These are phyloP conservation scores for Carex cristatella DNA, from an alignment of 176 grass and related monocot genomes.

Conservation along the genomic window DNA sequence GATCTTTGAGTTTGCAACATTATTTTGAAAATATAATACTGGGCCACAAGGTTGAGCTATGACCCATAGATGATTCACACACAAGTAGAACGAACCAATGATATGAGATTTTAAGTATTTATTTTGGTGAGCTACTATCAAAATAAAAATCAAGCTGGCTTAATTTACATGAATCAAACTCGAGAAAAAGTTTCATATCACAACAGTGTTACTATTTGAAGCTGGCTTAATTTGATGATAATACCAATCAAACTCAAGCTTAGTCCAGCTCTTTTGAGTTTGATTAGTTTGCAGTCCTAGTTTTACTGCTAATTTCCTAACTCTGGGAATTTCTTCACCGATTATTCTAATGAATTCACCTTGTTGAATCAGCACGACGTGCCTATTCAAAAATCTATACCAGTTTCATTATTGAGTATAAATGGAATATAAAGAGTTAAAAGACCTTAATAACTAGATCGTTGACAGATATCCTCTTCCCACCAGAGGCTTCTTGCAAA, in stretches of 20 bases:
- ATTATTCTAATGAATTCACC: not conserved
- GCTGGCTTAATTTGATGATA: not conserved
- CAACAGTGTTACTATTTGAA: not conserved
- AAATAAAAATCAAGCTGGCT: not conserved
- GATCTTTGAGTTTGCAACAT: not conserved
- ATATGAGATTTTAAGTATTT: not conserved
- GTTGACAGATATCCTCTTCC: constrained; percentile 93
- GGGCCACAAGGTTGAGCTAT: not conserved
- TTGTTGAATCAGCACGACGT: not conserved
- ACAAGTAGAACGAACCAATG: not conserved
- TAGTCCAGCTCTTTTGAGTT: not conserved
- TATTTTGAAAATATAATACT: not conserved
- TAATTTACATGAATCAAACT: not conserved
- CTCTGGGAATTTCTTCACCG: not conserved
- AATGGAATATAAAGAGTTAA: not conserved
- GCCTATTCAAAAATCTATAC: not conserved
- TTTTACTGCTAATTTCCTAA: not conserved
- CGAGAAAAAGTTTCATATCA: not conserved
- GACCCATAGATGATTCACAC: not conserved
- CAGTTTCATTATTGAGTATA: not conserved
- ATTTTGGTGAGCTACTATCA: not conserved
- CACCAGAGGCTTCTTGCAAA: constrained; percentile 71
- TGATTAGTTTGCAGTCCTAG: not conserved
- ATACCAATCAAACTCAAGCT: not conserved
- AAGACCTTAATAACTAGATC: constrained; percentile 94